phyloP scores from a whole-genome alignment of 495 filamentous ascomycete genomes.

The Podospora australis region DNA sequence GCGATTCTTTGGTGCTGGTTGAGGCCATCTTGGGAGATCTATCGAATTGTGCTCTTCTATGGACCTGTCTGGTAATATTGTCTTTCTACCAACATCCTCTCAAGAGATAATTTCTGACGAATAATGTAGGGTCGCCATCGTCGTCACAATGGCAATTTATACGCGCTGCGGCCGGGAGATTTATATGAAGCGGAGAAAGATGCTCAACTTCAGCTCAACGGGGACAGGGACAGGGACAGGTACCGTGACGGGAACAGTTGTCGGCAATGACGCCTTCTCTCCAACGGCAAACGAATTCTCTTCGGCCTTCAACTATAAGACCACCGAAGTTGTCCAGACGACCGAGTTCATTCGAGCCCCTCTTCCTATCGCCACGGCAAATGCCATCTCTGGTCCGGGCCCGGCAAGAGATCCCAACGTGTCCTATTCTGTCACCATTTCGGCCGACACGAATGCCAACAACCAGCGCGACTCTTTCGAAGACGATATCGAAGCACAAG shows the following conservation, averaged over 20 bases:
- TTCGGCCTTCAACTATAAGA: constrained; percentile 45
- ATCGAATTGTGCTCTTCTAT: constrained; percentile 75
- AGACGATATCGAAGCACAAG: constrained; percentile 17
- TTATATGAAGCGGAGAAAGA: constrained; percentile 47
- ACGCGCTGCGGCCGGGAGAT: constrained; percentile 64
- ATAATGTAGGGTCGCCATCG: constrained; percentile 51
- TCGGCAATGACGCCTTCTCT: constrained; percentile 8
- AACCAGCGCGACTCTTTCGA: constrained; percentile 3
- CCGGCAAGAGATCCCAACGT: constrained; percentile 17
- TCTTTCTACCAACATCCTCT: no score
- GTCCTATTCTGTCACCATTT: constrained; percentile 44
- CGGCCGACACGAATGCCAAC: constrained; percentile 25
- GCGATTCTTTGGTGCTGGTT: constrained; percentile 88
- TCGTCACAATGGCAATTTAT: constrained; percentile 68
- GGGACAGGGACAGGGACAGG: constrained; percentile 12
- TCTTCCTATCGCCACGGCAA: constrained; percentile 20
- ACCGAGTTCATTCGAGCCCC: constrained; percentile 29
- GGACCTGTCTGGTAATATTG: constrained; percentile 81
- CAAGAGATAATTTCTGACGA: constrained; percentile 3
- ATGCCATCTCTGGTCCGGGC: not conserved
- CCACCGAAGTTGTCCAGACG: constrained; percentile 50
- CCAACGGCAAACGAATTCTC: constrained; percentile 9
- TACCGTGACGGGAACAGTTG: constrained; percentile 5
- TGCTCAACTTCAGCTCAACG: constrained; percentile 38
- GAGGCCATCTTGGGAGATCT: constrained; percentile 54